Percentiles rank a stretch among this genome's conserved stretches.
Evolutionary conservation across 768 basidiomycete genomes (phyloP).

Genomic region (Kwoniella shandongensis): DNA sequence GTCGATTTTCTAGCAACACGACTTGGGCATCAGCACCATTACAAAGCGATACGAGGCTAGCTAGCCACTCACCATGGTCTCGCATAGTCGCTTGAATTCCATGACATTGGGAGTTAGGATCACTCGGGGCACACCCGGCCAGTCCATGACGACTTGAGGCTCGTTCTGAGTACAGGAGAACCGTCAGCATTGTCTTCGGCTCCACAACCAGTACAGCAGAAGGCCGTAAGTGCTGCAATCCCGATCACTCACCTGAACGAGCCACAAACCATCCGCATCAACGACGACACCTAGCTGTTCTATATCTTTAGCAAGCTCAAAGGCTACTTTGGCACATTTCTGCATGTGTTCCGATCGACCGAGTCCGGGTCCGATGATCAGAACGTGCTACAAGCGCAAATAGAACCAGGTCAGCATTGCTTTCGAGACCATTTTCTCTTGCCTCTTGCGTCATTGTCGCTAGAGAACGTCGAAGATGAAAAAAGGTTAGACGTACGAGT

Average conservation of each 20-base stretch:
- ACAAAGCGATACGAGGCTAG: background rate
- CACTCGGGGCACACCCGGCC: conserved; percentile 73
- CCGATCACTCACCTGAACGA: conserved; percentile 58
- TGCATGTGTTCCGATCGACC: conserved; percentile 92
- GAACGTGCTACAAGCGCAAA: conserved; percentile 63
- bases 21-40: conserved; percentile 11
- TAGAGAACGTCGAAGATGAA: too few relatives aligned
- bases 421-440: background rate
- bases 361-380: conserved; percentile 90
- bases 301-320: conserved; percentile 68
- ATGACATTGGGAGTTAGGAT: conserved; percentile 92
- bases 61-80: conserved; percentile 61
- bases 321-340: conserved; percentile 69
- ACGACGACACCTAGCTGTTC: conserved; percentile 82
- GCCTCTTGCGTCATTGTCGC: too few relatives aligned
- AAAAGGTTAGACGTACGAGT: conserved; percentile 55
- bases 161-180: conserved; percentile 60
- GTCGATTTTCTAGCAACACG: conserved; percentile 52
- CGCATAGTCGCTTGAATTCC: conserved; percentile 82
- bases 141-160: conserved; percentile 63
- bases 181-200: conserved; percentile 2
- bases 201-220: background rate
- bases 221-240: background rate
- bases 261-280: conserved; percentile 88
- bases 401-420: background rate